phyloP scores from a whole-genome alignment of 176 grass and related monocot genomes.

The Olyra latifolia region DNA sequence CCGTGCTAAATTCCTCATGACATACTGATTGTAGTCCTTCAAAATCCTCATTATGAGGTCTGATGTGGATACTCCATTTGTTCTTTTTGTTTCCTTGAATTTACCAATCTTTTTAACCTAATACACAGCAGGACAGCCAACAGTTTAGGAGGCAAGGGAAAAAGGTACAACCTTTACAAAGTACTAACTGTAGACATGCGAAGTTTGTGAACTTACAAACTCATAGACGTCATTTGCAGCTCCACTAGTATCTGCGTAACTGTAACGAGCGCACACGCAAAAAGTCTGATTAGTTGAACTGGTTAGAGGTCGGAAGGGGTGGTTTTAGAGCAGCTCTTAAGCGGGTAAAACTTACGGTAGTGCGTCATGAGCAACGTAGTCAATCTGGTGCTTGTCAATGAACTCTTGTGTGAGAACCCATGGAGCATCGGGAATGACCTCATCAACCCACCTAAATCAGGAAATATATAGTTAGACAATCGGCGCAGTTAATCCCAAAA shows the following conservation, averaged over 20 bases:
- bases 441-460: conserved; percentile 81
- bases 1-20: conserved; percentile 93
- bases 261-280: conserved; percentile 18
- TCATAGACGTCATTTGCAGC: conserved; percentile 93
- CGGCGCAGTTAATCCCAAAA: not conserved
- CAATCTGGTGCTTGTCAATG: conserved; percentile 81
- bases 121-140: not conserved
- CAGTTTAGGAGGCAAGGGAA: conserved; percentile 11
- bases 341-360: conserved; percentile 58
- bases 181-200: not conserved
- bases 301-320: not conserved
- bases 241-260: conserved; percentile 92
- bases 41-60: conserved; percentile 99
- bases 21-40: conserved; percentile 98
- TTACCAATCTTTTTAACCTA: conserved; percentile 94
- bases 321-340: not conserved
- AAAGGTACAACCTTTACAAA: not conserved
- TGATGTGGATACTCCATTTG: conserved; percentile 90
- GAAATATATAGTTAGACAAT: conserved; percentile 6
- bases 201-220: conserved; percentile 70
- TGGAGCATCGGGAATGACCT: conserved; percentile 96
- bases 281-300: not conserved
- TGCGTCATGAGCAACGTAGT: conserved; percentile 88
- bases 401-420: conserved; percentile 95
- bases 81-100: conserved; percentile 97